Conservation (phyloP, 306 rosid species). For the Begonia fuchsioides region DNA sequence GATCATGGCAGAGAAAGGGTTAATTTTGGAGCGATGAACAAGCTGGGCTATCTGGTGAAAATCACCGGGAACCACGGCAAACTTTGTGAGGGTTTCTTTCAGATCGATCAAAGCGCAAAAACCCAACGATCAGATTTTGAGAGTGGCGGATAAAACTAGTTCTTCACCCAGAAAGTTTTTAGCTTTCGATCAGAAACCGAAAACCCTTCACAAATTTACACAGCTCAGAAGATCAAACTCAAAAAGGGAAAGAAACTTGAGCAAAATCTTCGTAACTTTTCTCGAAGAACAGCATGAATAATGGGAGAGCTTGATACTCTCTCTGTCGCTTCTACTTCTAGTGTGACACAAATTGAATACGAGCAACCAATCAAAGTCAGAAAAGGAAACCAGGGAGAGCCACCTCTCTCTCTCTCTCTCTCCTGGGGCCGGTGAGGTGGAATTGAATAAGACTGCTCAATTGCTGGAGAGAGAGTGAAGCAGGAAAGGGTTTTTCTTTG, state of each 20-base stretch:
- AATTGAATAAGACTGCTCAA: not conserved
- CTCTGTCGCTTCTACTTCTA: too few relatives aligned
- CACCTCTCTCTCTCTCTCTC: not conserved
- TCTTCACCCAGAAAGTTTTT: slow-evolving; percentile 5
- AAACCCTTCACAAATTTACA: too few relatives aligned
- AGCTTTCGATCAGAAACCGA: not conserved
- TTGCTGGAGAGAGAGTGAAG: not conserved
- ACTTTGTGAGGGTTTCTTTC: slow-evolving; percentile 1
- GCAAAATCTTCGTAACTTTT: too few relatives aligned
- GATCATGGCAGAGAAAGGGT: slow-evolving; percentile 25
- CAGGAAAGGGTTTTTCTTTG: slow-evolving; percentile 6
- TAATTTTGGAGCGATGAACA: slow-evolving; percentile 1
- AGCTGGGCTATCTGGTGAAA: slow-evolving; percentile 8
- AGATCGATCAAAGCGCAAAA: not conserved
- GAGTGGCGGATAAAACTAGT: slow-evolving; percentile 2
- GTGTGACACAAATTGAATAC: too few relatives aligned
- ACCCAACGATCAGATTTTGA: not conserved
- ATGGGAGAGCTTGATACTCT: too few relatives aligned
- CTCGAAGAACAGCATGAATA: too few relatives aligned
- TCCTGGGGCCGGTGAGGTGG: not conserved
- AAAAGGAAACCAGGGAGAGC: not conserved
- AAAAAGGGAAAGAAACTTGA: too few relatives aligned
- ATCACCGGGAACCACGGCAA: not conserved
- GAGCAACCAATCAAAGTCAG: not conserved
- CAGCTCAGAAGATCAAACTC: too few relatives aligned